These are phyloP conservation scores for Cladophialophora psammophila DNA, from an alignment of 2,329 filamentous ascomycete genomes.

Conservation along the genomic window DNA sequence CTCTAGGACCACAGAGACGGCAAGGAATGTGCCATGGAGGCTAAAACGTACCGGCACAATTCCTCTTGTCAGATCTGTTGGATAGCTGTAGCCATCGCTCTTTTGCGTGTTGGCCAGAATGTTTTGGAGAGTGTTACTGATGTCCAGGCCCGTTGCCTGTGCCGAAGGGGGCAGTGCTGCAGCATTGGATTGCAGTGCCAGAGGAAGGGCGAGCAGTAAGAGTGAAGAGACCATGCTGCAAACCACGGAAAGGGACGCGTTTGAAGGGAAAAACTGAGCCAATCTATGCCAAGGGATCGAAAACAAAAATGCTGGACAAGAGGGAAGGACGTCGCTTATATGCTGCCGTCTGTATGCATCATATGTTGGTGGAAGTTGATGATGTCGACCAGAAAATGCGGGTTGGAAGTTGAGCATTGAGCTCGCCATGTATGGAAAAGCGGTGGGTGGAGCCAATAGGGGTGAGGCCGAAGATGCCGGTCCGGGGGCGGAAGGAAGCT, in stretches of 20 bases:
- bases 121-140: conserved; percentile 36
- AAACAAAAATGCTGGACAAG: not conserved
- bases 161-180: conserved; percentile 30
- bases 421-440: not conserved
- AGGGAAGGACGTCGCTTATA: not conserved
- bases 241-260: not conserved
- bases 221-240: conserved; percentile 28
- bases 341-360: not conserved
- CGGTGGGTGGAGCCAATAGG: conserved; percentile 1
- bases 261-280: not conserved
- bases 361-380: not conserved
- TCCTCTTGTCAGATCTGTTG: conserved; percentile 49
- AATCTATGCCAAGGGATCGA: not conserved
- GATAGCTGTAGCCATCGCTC: conserved; percentile 42
- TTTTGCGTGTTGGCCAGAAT: conserved; percentile 39
- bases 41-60: conserved; percentile 46
- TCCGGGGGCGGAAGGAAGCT: conserved; percentile 3
- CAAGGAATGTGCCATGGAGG: not conserved
- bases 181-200: conserved; percentile 22
- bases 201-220: conserved; percentile 23
- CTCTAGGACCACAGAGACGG: not conserved
- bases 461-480: not conserved
- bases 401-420: not conserved
- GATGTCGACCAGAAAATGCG: not conserved
- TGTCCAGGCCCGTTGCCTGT: conserved; percentile 30